Conservation (phyloP, 2,329 filamentous ascomycete genomes). For the Aureobasidium uvarum region DNA sequence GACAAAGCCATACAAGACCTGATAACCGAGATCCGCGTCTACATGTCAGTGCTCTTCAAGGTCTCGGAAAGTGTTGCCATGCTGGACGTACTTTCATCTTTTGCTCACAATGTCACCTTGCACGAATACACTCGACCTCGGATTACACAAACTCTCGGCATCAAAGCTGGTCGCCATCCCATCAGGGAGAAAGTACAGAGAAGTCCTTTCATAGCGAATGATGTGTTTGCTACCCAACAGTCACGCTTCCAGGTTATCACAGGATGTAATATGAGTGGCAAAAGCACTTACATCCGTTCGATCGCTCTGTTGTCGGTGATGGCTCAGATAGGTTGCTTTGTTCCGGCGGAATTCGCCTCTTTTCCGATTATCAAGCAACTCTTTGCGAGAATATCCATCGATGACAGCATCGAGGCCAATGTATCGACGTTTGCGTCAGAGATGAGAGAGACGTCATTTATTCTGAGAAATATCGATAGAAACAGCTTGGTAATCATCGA, state of each 20-base stretch:
- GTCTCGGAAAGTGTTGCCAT: conserved; percentile 83
- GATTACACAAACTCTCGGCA: conserved; percentile 64
- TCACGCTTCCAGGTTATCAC: conserved; percentile 90
- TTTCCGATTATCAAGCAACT: conserved; percentile 79
- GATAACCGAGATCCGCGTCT: conserved; percentile 66
- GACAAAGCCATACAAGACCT: conserved; percentile 72
- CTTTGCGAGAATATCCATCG: conserved; percentile 82
- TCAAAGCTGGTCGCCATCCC: conserved; percentile 74
- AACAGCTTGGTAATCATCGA: conserved; percentile 71
- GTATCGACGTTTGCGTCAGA: conserved; percentile 91
- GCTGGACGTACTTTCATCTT: conserved; percentile 66
- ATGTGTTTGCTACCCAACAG: conserved; percentile 78
- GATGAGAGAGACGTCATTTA: conserved; percentile 95
- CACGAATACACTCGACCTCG: conserved; percentile 65
- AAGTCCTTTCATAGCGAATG: conserved; percentile 77
- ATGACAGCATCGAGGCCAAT: conserved; percentile 86
- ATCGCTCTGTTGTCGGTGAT: conserved; percentile 84
- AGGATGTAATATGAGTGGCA: conserved; percentile 97
- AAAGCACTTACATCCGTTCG: conserved; percentile 89
- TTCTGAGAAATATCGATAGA: conserved; percentile 75
- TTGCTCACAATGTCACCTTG: conserved; percentile 69
- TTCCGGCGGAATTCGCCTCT: conserved; percentile 79
- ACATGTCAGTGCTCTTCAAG: conserved; percentile 73
- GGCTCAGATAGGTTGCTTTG: conserved; percentile 89
- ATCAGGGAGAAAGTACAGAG: conserved; percentile 71